phyloP scores from a whole-genome alignment of 139 green algal genomes.

The Eudorina sp. region DNA sequence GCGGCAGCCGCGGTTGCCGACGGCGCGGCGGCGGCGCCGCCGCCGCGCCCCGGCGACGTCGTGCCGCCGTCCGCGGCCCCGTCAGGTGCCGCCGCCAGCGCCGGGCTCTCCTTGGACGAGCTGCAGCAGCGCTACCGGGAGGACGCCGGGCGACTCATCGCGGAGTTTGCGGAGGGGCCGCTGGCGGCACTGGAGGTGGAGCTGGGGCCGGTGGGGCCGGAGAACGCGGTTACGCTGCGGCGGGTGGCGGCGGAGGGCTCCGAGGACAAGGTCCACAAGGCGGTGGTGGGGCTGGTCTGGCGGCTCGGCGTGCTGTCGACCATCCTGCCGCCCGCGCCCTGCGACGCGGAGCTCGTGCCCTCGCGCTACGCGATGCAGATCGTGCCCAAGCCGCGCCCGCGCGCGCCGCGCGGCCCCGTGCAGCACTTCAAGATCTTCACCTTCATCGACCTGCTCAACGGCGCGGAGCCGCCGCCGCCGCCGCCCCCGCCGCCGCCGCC shows the following conservation, averaged over 20 bases:
- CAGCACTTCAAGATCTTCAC: slow-evolving; percentile 72
- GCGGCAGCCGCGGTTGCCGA: not conserved
- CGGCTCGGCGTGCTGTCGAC: slow-evolving; percentile 58
- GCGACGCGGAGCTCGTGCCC: slow-evolving; percentile 69
- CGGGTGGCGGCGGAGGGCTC: slow-evolving; percentile 1
- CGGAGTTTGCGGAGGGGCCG: not conserved
- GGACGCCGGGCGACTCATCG: slow-evolving; percentile 7
- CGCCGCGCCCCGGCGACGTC: not conserved
- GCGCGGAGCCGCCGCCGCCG: slow-evolving; percentile 37
- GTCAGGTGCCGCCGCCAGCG: not conserved
- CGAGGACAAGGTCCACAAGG: slow-evolving; percentile 40
- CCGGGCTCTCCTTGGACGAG: not conserved
- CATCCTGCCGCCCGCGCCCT: slow-evolving; percentile 52
- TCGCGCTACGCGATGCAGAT: slow-evolving; percentile 69
- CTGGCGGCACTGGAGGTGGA: not conserved
- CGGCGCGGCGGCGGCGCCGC: not conserved
- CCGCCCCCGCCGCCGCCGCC: slow-evolving; percentile 17
- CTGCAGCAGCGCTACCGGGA: slow-evolving; percentile 25
- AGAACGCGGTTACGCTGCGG: not conserved
- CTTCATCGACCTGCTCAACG: slow-evolving; percentile 36
- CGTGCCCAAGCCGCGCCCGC: slow-evolving; percentile 52
- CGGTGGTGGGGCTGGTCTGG: slow-evolving; percentile 68
- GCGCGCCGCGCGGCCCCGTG: slow-evolving; percentile 52
- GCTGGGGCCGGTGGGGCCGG: slow-evolving; percentile 18
- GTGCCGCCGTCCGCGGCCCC: not conserved